Conservation (phyloP, 2,329 filamentous ascomycete genomes). For the Aspergillus luchuensis region DNA sequence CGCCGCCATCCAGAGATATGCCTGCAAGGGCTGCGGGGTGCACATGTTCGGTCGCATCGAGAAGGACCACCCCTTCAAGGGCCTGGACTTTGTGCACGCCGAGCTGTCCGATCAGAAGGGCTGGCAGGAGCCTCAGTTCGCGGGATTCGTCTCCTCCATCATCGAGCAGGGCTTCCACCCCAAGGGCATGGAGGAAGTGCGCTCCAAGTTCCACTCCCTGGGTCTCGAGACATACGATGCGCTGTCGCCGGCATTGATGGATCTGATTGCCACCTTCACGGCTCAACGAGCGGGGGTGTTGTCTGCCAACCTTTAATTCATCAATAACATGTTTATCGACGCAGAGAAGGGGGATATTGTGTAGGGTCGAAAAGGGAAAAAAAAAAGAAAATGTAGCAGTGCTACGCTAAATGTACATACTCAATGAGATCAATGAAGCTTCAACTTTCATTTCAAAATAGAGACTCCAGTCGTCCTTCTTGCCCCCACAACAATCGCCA, state of each 20-base stretch:
- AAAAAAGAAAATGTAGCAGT: background rate
- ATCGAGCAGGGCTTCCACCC: slow-evolving; percentile 68
- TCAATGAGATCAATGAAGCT: no score
- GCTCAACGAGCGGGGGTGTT: slow-evolving; percentile 49
- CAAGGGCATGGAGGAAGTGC: slow-evolving; percentile 56
- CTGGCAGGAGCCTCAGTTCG: slow-evolving; percentile 74
- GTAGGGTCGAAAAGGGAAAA: background rate
- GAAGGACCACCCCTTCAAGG: slow-evolving; percentile 66
- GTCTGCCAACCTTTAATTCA: slow-evolving; percentile 28
- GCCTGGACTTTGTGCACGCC: slow-evolving; percentile 68
- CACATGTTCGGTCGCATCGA: slow-evolving; percentile 68
- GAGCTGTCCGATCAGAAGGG: slow-evolving; percentile 62
- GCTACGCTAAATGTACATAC: no score
- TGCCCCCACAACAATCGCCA: no score
- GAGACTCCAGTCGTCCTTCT: no score
- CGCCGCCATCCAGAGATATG: slow-evolving; percentile 63
- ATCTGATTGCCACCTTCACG: slow-evolving; percentile 59
- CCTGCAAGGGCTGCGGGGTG: slow-evolving; percentile 62
- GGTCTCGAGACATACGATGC: slow-evolving; percentile 66
- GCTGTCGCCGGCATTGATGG: slow-evolving; percentile 65
- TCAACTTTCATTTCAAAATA: no score
- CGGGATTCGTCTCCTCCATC: slow-evolving; percentile 67
- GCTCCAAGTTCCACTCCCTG: slow-evolving; percentile 54
- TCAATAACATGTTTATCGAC: background rate
- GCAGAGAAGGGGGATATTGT: background rate